Base-by-base conservation (phyloP, 805 yeast genomes). In the Priceomyces medius region DNA sequence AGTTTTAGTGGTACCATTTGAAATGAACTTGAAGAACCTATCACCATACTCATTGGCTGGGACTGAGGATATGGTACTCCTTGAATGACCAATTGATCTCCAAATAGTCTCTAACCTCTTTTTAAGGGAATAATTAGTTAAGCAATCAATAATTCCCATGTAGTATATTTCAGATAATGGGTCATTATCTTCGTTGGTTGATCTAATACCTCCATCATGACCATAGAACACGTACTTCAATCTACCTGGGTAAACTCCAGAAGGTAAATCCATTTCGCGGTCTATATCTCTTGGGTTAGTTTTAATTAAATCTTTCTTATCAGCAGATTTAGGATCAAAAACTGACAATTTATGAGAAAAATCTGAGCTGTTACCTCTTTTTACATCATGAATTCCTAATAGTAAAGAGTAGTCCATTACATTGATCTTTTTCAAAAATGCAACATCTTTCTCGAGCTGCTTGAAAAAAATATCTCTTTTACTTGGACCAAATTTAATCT, bases 401-500 rank as follows among this genome's bases (percentile, higher is more conserved):
- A 93, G 68, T 46, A 93, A 71, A 0, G 97, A 89, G 63, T 95
- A 93, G 61, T 93, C 99, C 99, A 93, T 93, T 26, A 88, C 90
- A 52, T 89, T 88, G 48, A 88, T 68, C 43, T 76, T 73, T 46
- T 88, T 75, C 33, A 93, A 71, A 17, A 93, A 72, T 42, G 68
- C 62, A 14, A 88, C 93, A 59, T 93, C 99, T 23, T 73, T 73
- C 35, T 73, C 79, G 42, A 93, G 68, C 62, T 93, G 99, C 13
- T 72, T 63, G 21, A 86, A 60, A 40, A 93, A 80, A 20, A 71
- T 62, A 33, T 70, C 65, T 28, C 76, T 69, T 53, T 85, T 88
- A 7, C 63, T 55, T 0, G 95, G 90, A 1, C 97, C 96, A 51
- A 93, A 77, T 26, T 76, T 64, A n/a, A 93, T 79, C 21, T 70